Conservation (phyloP, 2,329 filamentous ascomycete species). For the Endothia cerciana region DNA sequence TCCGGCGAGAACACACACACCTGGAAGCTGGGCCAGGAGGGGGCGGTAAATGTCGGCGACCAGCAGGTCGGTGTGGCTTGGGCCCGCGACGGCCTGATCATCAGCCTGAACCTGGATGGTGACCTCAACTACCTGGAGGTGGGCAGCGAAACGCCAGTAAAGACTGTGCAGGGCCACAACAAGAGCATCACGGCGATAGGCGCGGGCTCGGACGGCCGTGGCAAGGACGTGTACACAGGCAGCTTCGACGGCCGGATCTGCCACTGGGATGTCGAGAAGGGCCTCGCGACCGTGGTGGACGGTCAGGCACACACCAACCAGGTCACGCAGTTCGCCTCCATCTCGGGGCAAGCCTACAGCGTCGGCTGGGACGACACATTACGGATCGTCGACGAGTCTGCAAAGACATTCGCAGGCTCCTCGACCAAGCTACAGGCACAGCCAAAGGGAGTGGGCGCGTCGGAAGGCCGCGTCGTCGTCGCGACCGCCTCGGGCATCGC, state of each 20-base stretch:
- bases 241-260: constrained; percentile 90
- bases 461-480: constrained; percentile 57
- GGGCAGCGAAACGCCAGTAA: constrained; percentile 69
- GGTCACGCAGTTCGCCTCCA: constrained; percentile 73
- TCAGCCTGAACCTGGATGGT: constrained; percentile 85
- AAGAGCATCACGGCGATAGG: constrained; percentile 84
- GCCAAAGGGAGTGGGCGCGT: constrained; percentile 73
- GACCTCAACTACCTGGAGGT: constrained; percentile 87
- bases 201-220: constrained; percentile 57
- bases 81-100: constrained; percentile 85
- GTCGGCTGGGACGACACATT: constrained; percentile 95
- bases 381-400: constrained; percentile 74
- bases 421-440: constrained; percentile 73
- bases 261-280: constrained; percentile 77
- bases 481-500: constrained; percentile 57
- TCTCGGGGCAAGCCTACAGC: constrained; percentile 71
- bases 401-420: constrained; percentile 74
- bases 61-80: constrained; percentile 96
- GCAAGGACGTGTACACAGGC: constrained; percentile 78
- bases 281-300: constrained; percentile 71
- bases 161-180: constrained; percentile 83
- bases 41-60: constrained; percentile 70
- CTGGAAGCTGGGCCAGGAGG: constrained; percentile 83
- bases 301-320: constrained; percentile 86
- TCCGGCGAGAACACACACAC: constrained; percentile 75